Percentiles rank a stretch among this genome's conserved stretches.
These are phyloP conservation scores for Dunaliella salina DNA, from an alignment of 163 green algal genomes.

Conservation along the genomic window DNA sequence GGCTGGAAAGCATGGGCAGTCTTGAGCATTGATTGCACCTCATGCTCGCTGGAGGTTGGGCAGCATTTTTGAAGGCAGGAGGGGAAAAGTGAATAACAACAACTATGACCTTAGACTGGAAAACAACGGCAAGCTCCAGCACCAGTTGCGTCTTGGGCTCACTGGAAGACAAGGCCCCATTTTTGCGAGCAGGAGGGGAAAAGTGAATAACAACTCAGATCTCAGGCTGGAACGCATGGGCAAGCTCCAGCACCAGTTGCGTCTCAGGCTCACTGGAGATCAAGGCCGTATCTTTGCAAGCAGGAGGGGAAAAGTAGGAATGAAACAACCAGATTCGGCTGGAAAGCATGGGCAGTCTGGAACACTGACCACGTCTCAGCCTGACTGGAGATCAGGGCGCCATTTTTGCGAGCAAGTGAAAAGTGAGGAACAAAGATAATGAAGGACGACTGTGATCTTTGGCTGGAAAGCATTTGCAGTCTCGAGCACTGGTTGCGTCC, in stretches of 20 bases:
- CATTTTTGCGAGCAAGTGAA: constrained; percentile 75
- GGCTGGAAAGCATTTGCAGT: constrained; percentile 66
- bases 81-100: constrained; percentile 16
- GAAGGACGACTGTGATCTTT: constrained; percentile 73
- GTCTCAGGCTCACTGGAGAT: constrained; percentile 73
- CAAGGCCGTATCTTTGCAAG: constrained; percentile 91
- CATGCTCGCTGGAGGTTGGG: constrained; percentile 81
- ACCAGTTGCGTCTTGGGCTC: constrained; percentile 86
- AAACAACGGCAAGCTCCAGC: constrained; percentile 48
- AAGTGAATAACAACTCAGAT: no score
- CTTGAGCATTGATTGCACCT: not conserved
- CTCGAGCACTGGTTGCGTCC: constrained; percentile 64
- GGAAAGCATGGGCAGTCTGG: constrained; percentile 33
- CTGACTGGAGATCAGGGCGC: constrained; percentile 90
- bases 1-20: constrained; percentile 53
- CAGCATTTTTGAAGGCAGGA: constrained; percentile 87
- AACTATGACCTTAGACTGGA: constrained; percentile 72
- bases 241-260: no score
- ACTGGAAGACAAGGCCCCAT: constrained; percentile 31
- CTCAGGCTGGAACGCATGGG: no score
- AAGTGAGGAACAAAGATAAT: constrained; percentile 25
- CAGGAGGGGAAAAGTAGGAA: not conserved
- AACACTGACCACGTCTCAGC: constrained; percentile 7
- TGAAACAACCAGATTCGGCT: constrained; percentile 70
- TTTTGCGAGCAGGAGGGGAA: not conserved